These are phyloP conservation scores for Ambrosiella cleistominuta DNA, from an alignment of 2,329 filamentous ascomycete species.

Conservation along the genomic window DNA sequence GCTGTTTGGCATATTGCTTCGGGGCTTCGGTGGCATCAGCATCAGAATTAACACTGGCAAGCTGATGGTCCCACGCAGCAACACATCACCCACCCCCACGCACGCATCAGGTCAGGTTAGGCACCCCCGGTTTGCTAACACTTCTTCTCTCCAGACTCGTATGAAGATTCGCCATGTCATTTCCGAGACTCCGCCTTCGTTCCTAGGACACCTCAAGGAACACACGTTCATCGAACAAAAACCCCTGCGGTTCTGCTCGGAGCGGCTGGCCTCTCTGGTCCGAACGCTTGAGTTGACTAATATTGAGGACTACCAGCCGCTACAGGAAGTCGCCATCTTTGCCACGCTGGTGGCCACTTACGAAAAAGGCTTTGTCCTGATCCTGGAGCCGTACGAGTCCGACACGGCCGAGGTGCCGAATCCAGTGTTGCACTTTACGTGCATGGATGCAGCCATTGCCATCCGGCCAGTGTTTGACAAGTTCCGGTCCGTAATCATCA, in stretches of 20 bases:
- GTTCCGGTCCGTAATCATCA: conserved; percentile 96
- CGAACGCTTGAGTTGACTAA: conserved; percentile 89
- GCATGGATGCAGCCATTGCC: conserved; percentile 89
- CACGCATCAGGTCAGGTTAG: no score
- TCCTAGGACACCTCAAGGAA: conserved; percentile 81
- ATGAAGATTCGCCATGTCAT: conserved; percentile 98
- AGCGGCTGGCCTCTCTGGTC: conserved; percentile 83
- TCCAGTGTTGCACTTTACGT: conserved; percentile 91
- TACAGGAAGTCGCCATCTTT: conserved; percentile 96
- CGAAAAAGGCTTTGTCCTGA: conserved; percentile 87
- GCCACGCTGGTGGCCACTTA: conserved; percentile 92
- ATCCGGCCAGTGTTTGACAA: conserved; percentile 96
- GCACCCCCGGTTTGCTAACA: background rate
- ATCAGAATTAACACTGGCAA: no score
- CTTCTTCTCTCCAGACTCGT: conserved; percentile 41
- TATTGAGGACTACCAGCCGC: conserved; percentile 91
- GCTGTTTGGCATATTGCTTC: no score
- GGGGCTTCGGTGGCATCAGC: no score
- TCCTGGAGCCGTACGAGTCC: conserved; percentile 93
- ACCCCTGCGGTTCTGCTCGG: conserved; percentile 82
- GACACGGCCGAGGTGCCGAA: conserved; percentile 92
- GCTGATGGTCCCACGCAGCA: no score
- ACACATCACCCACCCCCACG: no score
- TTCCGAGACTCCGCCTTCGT: conserved; percentile 88
- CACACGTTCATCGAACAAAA: conserved; percentile 97